Base-by-base conservation (phyloP, 768 basidiomycete species). In the Leccinum variicolor region DNA sequence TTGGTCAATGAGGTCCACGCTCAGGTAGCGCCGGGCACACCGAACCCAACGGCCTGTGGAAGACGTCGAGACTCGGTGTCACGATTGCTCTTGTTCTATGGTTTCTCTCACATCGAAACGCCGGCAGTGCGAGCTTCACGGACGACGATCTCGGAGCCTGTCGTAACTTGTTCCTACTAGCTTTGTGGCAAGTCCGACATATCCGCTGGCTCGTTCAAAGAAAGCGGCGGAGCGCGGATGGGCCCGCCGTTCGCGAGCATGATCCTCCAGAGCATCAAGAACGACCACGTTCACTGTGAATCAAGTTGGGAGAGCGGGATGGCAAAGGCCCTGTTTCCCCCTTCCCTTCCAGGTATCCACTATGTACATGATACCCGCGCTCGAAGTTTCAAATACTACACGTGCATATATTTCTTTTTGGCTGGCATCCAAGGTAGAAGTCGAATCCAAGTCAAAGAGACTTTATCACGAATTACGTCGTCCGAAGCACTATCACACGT, bases 301-400 rank as follows among this genome's bases (percentile, higher is more conserved):
- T 52, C 56, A 63, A 57, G 56, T 47, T 33, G 26, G 61, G 60
- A 48, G 65, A 43, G 8, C 39, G n/a, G n/a, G n/a, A n/a, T n/a
- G n/a, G n/a, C 15, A 1, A 52, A 57, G 33, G 21, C n/a, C n/a
- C n/a, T n/a, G 26, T 41, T 34, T 39, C 26, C n/a, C 39, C 48
- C 60, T 55, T 23, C 23, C 17, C 46, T 46, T 63, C 50, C 41
- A 54, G 53, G 57, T 57, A 59, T 28, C 21, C n/a, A 41, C 5
- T n/a, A n/a, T n/a, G n/a, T 26, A 33, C 31, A 33, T 0, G 31
- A 33, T 6, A 9, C 45, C 15, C 50, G 31, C 50, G 10, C 36
- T 23, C 31, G 13, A 33, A 33, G 31, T 33, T 33, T 33, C 29
- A 31, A 25, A 26, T 6, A 1, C 26, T 26, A 26, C 26, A 26